These are phyloP conservation scores for Wakefieldia striispora DNA, from an alignment of 768 basidiomycete species.

Conservation along the genomic window DNA sequence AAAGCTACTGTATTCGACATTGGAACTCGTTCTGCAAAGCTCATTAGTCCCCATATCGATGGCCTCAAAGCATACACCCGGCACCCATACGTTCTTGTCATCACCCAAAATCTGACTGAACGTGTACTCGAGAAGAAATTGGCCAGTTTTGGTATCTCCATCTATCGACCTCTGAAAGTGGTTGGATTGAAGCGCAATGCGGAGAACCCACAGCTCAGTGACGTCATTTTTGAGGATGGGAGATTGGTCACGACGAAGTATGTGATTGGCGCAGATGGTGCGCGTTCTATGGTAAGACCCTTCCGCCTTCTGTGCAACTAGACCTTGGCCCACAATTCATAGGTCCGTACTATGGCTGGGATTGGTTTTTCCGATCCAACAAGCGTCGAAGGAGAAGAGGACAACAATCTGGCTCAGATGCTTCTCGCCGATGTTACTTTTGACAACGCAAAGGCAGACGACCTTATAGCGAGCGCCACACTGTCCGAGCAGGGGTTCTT, in stretches of 20 bases:
- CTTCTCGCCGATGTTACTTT: conserved; percentile 19
- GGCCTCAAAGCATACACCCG: conserved; percentile 41
- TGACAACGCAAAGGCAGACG: neutral
- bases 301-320: neutral
- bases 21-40: conserved; percentile 28
- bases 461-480: neutral
- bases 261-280: conserved; percentile 54
- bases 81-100: conserved; percentile 41
- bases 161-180: conserved; percentile 40
- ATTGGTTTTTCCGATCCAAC: conserved; percentile 47
- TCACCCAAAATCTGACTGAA: conserved; percentile 50
- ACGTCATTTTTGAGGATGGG: conserved; percentile 49
- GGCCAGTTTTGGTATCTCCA: conserved; percentile 29
- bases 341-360: conserved; percentile 46
- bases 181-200: conserved; percentile 34
- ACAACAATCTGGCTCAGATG: conserved; percentile 34
- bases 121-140: conserved; percentile 36
- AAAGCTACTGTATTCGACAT: conserved; percentile 27
- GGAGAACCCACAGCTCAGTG: conserved; percentile 27
- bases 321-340: neutral
- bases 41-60: conserved; percentile 33
- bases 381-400: conserved; percentile 22
- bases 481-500: conserved; percentile 14
- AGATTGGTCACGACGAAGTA: conserved; percentile 43
- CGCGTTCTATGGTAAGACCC: conserved; percentile 40